Conservation (phyloP, 331 rosid species). For the Malus hybrid region DNA sequence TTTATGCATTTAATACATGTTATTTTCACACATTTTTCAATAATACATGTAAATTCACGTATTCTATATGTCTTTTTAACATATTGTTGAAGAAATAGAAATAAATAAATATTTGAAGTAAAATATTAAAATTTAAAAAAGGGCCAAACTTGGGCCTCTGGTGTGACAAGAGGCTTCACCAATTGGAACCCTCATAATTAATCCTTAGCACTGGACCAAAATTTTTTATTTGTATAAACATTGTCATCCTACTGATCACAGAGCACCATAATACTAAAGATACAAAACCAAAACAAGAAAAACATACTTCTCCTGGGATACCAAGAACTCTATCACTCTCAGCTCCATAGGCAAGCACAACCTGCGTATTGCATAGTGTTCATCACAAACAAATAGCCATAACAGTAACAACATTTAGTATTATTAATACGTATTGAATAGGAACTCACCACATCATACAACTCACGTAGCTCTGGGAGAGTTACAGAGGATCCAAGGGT, state of each 20-base stretch:
- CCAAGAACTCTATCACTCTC: constrained; percentile 88
- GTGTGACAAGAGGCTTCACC: background rate
- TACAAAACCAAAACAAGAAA: background rate
- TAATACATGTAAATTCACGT: too few species aligned
- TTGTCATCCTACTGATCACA: background rate
- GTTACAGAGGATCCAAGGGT: constrained; percentile 62
- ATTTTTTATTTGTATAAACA: background rate
- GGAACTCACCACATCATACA: constrained; percentile 63
- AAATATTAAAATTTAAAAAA: too few species aligned
- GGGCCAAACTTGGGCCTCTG: background rate
- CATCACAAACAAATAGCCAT: constrained; percentile 6
- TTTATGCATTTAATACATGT: too few species aligned
- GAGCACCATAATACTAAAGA: background rate
- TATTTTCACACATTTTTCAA: too few species aligned
- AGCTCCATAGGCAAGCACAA: constrained; percentile 90
- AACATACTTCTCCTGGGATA: constrained; percentile 78
- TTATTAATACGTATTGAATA: background rate
- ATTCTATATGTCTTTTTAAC: too few species aligned
- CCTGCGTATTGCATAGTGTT: constrained; percentile 39
- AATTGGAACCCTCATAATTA: background rate
- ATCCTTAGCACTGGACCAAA: background rate
- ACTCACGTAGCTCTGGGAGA: constrained; percentile 57
- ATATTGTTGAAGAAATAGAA: too few species aligned
- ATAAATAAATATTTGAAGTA: too few species aligned
- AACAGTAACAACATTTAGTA: background rate